Percentiles rank a stretch among this genome's conserved stretches.
Evolutionary conservation across 306 rosid genomes (phyloP).

Genomic region (Trifolium pratense): DNA sequence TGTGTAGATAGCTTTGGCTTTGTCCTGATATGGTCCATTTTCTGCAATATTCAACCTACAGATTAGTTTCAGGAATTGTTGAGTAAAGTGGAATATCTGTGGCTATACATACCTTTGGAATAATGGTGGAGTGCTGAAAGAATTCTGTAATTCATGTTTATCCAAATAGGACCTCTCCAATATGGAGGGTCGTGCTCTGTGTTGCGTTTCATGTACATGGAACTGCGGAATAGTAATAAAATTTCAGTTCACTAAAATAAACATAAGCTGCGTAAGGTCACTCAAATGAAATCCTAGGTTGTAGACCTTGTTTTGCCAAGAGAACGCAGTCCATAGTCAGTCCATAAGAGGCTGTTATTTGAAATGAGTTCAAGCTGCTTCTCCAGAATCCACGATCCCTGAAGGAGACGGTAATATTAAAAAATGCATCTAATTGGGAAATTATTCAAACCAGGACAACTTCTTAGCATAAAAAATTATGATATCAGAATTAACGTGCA

Average conservation of each 20-base stretch:
- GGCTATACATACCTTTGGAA: conserved; percentile 81
- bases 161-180: conserved; percentile 97
- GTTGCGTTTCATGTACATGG: conserved; percentile 88
- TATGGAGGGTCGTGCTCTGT: conserved; percentile 96
- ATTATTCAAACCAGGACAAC: conserved; percentile 10
- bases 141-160: conserved; percentile 75
- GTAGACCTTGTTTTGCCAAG: conserved; percentile 85
- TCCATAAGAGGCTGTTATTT: conserved; percentile 78
- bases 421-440: conserved; percentile 31
- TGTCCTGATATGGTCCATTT: conserved; percentile 74
- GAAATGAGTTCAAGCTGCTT: conserved; percentile 89
- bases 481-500: conserved; percentile 19
- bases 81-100: conserved; percentile 1
- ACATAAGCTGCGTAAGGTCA: conserved; percentile 32
- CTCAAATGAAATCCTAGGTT: conserved; percentile 29
- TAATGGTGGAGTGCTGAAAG: conserved; percentile 91
- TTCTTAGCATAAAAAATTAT: conserved; percentile 9
- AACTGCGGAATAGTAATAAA: conserved; percentile 47
- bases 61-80: conserved; percentile 32
- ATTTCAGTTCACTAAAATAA: conserved; percentile 27
- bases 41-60: conserved; percentile 52
- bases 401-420: conserved; percentile 31
- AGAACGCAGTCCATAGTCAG: conserved; percentile 91
- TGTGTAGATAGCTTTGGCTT: conserved; percentile 65
- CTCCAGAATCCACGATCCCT: conserved; percentile 87